Conservation (phyloP, 768 basidiomycete species). For the Lactarius indigo region DNA sequence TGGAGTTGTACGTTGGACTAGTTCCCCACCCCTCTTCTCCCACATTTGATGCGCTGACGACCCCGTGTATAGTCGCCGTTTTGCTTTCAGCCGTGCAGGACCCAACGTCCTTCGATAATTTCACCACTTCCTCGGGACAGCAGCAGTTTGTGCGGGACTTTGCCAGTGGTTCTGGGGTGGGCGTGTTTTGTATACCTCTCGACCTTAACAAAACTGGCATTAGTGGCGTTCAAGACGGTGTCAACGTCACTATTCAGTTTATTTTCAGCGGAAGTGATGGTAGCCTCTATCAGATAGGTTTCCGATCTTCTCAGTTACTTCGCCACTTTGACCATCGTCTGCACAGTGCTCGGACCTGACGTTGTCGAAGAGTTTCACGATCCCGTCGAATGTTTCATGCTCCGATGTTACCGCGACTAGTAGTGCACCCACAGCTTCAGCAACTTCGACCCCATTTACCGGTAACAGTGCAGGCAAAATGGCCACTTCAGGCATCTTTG, state of each 20-base stretch:
- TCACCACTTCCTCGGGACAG: conserved; percentile 43
- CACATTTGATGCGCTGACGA: not conserved
- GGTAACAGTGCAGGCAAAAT: not conserved
- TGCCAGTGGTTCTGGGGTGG: conserved; percentile 51
- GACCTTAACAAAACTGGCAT: conserved; percentile 51
- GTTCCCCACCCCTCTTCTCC: conserved; percentile 12
- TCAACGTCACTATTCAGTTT: conserved; percentile 72
- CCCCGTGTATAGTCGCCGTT: conserved; percentile 43
- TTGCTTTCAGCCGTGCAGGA: conserved; percentile 52
- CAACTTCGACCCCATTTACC: not conserved
- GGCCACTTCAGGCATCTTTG: conserved; percentile 1
- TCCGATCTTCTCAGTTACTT: not conserved
- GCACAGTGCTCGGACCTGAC: conserved; percentile 76
- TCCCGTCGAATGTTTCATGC: conserved; percentile 44
- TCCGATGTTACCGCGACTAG: conserved; percentile 30
- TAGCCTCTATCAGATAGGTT: conserved; percentile 59
- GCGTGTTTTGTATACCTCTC: conserved; percentile 64
- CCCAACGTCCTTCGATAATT: conserved; percentile 62
- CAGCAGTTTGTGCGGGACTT: conserved; percentile 43
- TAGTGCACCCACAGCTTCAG: not conserved
- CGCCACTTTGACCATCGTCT: conserved; percentile 11
- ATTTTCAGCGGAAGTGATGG: conserved; percentile 70
- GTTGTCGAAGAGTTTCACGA: conserved; percentile 49
- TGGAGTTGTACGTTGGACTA: conserved; percentile 50
- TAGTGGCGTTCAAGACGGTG: conserved; percentile 51